Evolutionary conservation across 768 basidiomycete genomes (phyloP), one percentile per base, ranked within the genome.

Genomic region (Baorangia bicolor): DNA sequence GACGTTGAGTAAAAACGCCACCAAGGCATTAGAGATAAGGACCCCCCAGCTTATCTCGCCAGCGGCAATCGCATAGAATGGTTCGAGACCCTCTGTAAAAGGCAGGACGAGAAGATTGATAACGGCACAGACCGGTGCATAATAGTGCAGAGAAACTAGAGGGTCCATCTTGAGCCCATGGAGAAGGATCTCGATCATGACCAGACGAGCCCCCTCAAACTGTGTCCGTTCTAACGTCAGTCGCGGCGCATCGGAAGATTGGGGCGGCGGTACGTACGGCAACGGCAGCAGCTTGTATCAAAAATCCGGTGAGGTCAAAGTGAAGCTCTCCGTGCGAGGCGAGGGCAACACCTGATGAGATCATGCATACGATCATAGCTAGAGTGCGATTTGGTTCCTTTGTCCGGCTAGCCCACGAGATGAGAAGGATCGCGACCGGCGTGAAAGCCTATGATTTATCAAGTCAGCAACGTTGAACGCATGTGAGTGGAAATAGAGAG

Each of bases 81-180:
- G 96, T 9, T 81, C 88, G 13, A 90, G 73, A 2, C 96, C 94
- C 71, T 98, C 96, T 0, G 92, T 95, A 77, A 98, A 92, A 8
- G 94, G 94, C 20, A 98, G 73, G 59, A 96, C 78, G 51, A 83
- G 69, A 21, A 93, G 81, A 72, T 97, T 98, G 77, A 98, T 90
- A 57, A 78, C 70, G 0, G 96, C 94, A 71, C 96, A 98, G 49
- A 98, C 92, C 14, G 94, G 94, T 11, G 95, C 94, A 68, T 94
- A 97, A 77, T 96, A 98, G 77, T 98, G 92, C 49, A 98, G 74
- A 7, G 94, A 97, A 21, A 94, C 91, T 7, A 98, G 82, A 0
- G 96, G 96, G 67, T 97, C 94, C 95, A 98, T 98, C 76, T 97
- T 97, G 66, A 97, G 76, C 35, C 94, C 94, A 67, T 97, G 93